These are phyloP conservation scores for Martensiomyces pterosporus DNA, from an alignment of 192 early-diverging fungal genomes.

Conservation along the genomic window DNA sequence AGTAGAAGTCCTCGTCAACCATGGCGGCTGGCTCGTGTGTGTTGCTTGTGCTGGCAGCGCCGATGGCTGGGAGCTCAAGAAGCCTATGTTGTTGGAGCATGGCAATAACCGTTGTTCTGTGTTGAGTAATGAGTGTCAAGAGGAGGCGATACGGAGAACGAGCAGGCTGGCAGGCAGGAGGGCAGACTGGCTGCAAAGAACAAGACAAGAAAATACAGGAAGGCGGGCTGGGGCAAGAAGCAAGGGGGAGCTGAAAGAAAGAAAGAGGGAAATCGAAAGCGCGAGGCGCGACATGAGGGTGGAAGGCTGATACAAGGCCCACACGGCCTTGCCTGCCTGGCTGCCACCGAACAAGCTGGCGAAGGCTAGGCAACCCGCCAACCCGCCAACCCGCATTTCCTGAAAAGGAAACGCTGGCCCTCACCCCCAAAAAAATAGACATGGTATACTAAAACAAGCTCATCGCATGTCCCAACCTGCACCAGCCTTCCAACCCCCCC, in stretches of 20 bases:
- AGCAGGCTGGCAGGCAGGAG: not conserved
- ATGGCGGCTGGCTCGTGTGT: conserved; percentile 19
- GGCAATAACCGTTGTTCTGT: not conserved
- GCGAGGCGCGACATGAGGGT: not conserved
- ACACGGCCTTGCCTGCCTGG: conserved; percentile 16
- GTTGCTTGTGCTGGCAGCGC: conserved; percentile 9
- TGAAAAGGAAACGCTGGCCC: conserved; percentile 10
- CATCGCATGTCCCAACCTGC: too few species aligned
- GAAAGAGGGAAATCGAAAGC: not conserved
- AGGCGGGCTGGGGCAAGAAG: too few species aligned
- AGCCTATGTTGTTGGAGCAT: conserved; percentile 16
- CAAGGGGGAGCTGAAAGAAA: not conserved
- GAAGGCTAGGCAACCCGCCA: too few species aligned
- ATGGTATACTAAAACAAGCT: too few species aligned
- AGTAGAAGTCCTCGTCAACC: conserved; percentile 51
- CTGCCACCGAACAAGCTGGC: conserved; percentile 1
- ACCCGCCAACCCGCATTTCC: conserved; percentile 14
- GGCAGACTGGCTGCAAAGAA: too few species aligned
- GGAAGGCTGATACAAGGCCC: too few species aligned
- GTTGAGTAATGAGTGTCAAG: too few species aligned
- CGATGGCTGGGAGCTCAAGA: conserved; percentile 31
- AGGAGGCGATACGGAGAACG: not conserved
- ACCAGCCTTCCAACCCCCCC: too few species aligned
- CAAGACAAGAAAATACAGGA: not conserved
- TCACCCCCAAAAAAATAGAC: too few species aligned